Evolutionary conservation across 768 basidiomycete genomes (phyloP).

Genomic region (Termitomyces sp.): DNA sequence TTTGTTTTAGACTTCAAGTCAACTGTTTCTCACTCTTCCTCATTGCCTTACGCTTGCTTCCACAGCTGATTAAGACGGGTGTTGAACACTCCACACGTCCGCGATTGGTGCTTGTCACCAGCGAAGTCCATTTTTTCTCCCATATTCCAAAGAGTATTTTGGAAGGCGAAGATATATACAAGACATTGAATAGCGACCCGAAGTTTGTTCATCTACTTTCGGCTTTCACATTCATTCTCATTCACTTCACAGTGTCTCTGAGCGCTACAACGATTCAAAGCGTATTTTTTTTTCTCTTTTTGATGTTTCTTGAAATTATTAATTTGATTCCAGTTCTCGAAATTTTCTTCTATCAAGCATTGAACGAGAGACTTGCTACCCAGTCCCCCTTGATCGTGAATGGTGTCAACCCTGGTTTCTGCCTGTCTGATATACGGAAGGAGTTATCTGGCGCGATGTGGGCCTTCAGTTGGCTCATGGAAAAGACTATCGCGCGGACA

Average conservation of each 20-base stretch:
- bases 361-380: constrained; percentile 25
- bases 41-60: constrained; percentile 39
- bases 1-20: constrained; percentile 38
- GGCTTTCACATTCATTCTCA: background rate
- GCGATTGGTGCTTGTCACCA: constrained; percentile 38
- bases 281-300: constrained; percentile 15
- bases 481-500: constrained; percentile 25
- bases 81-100: constrained; percentile 25
- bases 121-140: constrained; percentile 34
- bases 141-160: constrained; percentile 19
- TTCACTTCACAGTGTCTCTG: background rate
- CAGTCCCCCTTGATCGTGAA: constrained; percentile 27
- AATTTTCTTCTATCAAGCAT: constrained; percentile 33
- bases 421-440: constrained; percentile 31
- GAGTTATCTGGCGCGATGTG: constrained; percentile 16
- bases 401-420: constrained; percentile 39
- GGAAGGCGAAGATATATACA: constrained; percentile 11
- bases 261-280: constrained; percentile 31
- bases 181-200: constrained; percentile 27
- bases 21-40: constrained; percentile 41
- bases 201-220: background rate
- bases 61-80: constrained; percentile 35
- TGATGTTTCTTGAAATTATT: background rate
- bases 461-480: constrained; percentile 20
- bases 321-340: constrained; percentile 29